phyloP scores from a whole-genome alignment of 371 early-diverging fungal genomes.

The Mucor sp. region DNA sequence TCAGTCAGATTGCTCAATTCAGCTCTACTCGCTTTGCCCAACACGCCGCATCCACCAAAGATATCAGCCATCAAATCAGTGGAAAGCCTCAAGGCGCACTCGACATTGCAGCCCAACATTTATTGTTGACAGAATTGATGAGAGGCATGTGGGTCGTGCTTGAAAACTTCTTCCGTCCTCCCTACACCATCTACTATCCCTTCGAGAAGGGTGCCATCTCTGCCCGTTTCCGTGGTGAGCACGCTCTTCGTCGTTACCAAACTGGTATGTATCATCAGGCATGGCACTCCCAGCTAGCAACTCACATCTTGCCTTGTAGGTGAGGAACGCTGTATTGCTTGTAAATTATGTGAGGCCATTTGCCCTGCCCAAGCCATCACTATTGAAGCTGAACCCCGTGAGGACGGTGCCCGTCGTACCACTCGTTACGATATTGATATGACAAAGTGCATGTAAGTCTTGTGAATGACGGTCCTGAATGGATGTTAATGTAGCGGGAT shows the following conservation, averaged over 20 bases:
- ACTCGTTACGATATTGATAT: slow-evolving; percentile 98
- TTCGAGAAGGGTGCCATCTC: slow-evolving; percentile 94
- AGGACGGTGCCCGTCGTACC: slow-evolving; percentile 95
- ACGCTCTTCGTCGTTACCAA: slow-evolving; percentile 95
- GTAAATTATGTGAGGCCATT: slow-evolving; percentile 97
- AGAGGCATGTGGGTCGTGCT: slow-evolving; percentile 92
- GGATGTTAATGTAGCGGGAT: slow-evolving; percentile 9
- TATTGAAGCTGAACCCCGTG: slow-evolving; percentile 97
- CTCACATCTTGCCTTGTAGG: slow-evolving; percentile 54
- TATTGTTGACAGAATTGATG: slow-evolving; percentile 90
- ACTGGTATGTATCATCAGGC: slow-evolving; percentile 73
- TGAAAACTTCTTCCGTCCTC: slow-evolving; percentile 94
- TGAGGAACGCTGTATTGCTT: slow-evolving; percentile 98
- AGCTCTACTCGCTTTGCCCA: slow-evolving; percentile 34
- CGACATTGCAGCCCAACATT: slow-evolving; percentile 80
- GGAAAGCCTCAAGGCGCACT: slow-evolving; percentile 52
- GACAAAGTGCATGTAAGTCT: slow-evolving; percentile 90
- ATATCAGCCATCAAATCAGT: slow-evolving; percentile 31
- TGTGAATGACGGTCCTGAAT: too few species aligned
- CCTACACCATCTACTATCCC: slow-evolving; percentile 96
- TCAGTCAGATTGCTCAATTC: slow-evolving; percentile 40
- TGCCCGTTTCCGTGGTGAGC: slow-evolving; percentile 97
- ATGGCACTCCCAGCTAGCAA: not conserved
- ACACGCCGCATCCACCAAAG: slow-evolving; percentile 38
- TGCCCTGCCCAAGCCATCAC: slow-evolving; percentile 99